Evolutionary conservation across 768 basidiomycete species (phyloP).

Genomic region (Tricholoma sp.): DNA sequence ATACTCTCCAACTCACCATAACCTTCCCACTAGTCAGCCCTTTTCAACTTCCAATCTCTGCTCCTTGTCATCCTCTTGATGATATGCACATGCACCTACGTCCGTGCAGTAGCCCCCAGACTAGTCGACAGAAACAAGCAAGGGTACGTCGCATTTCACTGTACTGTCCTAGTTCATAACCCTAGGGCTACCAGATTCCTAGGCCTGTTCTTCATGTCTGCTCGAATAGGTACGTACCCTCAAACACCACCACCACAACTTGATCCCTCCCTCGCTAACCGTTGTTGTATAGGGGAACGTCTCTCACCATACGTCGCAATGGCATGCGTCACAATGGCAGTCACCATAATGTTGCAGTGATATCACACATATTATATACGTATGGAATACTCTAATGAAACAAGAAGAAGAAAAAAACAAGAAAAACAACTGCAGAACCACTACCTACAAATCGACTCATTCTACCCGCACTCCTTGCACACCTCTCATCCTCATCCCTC

Average conservation of each 20-base stretch:
- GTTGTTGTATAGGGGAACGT: conserved; percentile 65
- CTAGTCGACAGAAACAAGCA: conserved; percentile 91
- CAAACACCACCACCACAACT: background rate
- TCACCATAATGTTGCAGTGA: conserved; percentile 45
- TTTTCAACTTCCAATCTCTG: conserved; percentile 97
- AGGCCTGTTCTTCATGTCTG: conserved; percentile 92
- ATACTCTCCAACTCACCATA: background rate
- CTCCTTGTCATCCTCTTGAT: conserved; percentile 88
- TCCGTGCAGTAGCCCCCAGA: conserved; percentile 84
- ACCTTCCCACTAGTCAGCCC: conserved; percentile 56
- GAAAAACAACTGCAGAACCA: background rate
- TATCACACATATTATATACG: conserved; percentile 16
- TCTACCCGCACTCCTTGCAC: conserved; percentile 20
- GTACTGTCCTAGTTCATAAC: background rate
- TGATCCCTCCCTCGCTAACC: background rate
- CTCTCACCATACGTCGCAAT: conserved; percentile 94
- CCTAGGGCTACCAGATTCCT: conserved; percentile 55
- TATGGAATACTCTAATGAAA: background rate
- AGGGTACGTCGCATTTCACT: conserved; percentile 55
- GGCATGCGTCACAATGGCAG: conserved; percentile 91
- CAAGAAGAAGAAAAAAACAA: background rate
- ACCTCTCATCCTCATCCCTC: conserved; percentile 24
- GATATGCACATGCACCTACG: conserved; percentile 97
- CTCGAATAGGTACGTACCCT: conserved; percentile 74
- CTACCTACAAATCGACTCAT: background rate